Evolutionary conservation across 257 asterid genomes (phyloP), one percentile per base, ranked within the genome.

Genomic region (Sherardia arvensis): DNA sequence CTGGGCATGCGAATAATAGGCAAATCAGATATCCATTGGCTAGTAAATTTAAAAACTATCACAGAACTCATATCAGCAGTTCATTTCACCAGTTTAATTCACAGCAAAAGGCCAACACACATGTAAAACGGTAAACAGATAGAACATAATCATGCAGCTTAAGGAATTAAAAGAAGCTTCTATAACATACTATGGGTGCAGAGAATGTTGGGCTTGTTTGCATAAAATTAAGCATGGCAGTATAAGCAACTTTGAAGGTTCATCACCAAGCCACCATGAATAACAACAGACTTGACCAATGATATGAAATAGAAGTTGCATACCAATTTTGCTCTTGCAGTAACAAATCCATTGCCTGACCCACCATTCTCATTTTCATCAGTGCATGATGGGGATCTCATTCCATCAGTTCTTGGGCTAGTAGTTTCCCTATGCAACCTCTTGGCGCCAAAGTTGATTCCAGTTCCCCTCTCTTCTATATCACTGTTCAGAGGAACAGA

Each of bases 251-350:
- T 38, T 33, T 7, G 34, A 26, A 25, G 18, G 18, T 23, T 5
- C 14, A 40, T 62, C 38, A 62, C 36, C 6, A 36, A 0, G 8
- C 26, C 55, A 62, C 36, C 22, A 36, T 5, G 12, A 61, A 49
- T 14, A 11, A 38, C 22, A 2, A 15, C 33, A 38, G 10, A 22
- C 22, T 11, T 4, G 26, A 61, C 21, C 2, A 55, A 3, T 43
- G n/a, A 43, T n/a, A n/a, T n/a, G n/a, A n/a, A n/a, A n/a, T n/a
- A n/a, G n/a, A n/a, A 49, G 64, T 53, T 23, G 60, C 68, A 68
- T 83, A 93, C 99, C 94, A 90, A 76, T 85, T 93, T 93, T 66
- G 87, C 76, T 72, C 90, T 85, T 59, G 97, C 99, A 72, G 97
- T 93, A 56, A 93, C 99, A 75, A 93, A 93, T 66, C 97, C 96